Conservation (phyloP, 371 early-diverging fungal genomes). For the Apophysomyces ossiformis region DNA sequence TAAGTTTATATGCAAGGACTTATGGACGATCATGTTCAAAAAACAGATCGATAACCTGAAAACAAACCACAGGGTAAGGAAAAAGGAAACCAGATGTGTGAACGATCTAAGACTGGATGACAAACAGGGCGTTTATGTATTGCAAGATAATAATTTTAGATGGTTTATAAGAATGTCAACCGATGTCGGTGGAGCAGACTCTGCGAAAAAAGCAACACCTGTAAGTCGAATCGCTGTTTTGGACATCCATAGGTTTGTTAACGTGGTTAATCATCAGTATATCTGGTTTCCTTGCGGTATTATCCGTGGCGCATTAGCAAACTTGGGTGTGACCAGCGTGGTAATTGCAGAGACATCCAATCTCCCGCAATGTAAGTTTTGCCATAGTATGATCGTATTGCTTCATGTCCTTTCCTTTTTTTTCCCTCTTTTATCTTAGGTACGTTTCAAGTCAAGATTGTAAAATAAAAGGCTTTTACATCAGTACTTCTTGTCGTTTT, state of each 20-base stretch:
- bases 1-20: conserved; percentile 97
- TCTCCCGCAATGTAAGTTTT: conserved; percentile 86
- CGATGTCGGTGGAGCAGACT: conserved; percentile 75
- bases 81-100: background rate
- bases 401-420: background rate
- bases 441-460: conserved; percentile 90
- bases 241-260: background rate
- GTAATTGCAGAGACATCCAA: conserved; percentile 89
- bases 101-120: background rate
- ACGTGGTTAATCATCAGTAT: conserved; percentile 56
- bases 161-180: conserved; percentile 93
- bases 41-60: conserved; percentile 98
- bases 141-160: conserved; percentile 96
- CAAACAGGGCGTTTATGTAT: conserved; percentile 92
- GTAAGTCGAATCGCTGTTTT: conserved; percentile 46
- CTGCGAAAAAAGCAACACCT: conserved; percentile 78
- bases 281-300: conserved; percentile 96
- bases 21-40: conserved; percentile 92
- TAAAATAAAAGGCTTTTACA: conserved; percentile 40
- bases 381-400: too few relatives aligned
- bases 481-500: too few relatives aligned
- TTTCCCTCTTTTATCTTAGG: conserved; percentile 23
- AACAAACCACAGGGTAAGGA: conserved; percentile 91
- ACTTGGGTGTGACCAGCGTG: conserved; percentile 84
- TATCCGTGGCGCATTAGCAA: conserved; percentile 90